A percentile compares a stretch with the other conserved stretches of the same genome.
Evolutionary conservation across 495 filamentous ascomycete species (phyloP).

Genomic region (Tuber magnatum): DNA sequence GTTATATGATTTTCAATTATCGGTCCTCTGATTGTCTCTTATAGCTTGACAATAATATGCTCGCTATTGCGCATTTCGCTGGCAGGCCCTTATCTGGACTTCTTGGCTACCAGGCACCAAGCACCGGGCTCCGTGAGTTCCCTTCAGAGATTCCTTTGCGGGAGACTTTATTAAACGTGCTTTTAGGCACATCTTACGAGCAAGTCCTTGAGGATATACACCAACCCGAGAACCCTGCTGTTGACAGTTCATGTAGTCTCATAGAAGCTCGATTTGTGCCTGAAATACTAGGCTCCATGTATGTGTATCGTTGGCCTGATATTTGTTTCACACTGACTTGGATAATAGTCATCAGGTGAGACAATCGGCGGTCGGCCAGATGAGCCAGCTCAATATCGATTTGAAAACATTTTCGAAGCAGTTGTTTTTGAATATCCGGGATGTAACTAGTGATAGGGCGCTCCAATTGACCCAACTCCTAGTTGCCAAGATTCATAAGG

Average conservation of each 20-base stretch:
- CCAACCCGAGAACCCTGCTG: neutral
- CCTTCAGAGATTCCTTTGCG: neutral
- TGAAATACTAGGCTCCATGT: conserved; percentile 32
- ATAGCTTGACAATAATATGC: conserved; percentile 23
- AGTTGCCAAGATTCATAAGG: conserved; percentile 25
- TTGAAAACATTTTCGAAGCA: conserved; percentile 37
- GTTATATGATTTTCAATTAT: neutral
- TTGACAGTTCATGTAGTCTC: conserved; percentile 10
- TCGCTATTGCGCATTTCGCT: conserved; percentile 35
- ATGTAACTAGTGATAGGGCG: conserved; percentile 37
- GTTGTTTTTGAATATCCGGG: conserved; percentile 29
- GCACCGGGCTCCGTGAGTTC: conserved; percentile 13
- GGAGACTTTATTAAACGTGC: neutral
- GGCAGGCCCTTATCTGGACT: conserved; percentile 31
- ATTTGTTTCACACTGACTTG: conserved; percentile 4
- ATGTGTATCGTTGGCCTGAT: neutral
- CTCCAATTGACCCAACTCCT: conserved; percentile 19
- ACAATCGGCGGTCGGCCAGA: conserved; percentile 34
- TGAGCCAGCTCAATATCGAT: conserved; percentile 38
- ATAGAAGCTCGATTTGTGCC: conserved; percentile 17
- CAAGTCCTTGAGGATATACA: conserved; percentile 35
- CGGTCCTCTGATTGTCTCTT: neutral
- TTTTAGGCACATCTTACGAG: conserved; percentile 29
- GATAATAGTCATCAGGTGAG: conserved; percentile 19
- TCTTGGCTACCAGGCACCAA: conserved; percentile 28